Percentiles rank a stretch among this genome's conserved stretches.
Conservation (phyloP, 768 basidiomycete species). For the Rhizopogon sp. region DNA sequence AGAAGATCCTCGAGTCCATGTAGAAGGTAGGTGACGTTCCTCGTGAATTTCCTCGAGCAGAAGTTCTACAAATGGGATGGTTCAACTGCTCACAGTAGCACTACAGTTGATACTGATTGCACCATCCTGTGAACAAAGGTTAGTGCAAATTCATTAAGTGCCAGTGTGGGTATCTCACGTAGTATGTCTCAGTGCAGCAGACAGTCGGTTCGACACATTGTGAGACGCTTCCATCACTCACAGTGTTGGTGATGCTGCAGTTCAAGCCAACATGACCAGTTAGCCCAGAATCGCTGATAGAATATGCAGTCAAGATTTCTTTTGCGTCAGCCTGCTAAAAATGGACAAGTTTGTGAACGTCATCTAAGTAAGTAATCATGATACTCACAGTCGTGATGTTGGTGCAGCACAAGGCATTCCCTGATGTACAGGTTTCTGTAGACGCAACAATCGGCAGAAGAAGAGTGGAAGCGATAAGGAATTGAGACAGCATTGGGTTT, state of each 20-base stretch:
- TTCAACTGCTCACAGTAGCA: neutral
- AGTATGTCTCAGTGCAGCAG: neutral
- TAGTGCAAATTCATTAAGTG: neutral
- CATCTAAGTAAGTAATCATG: too few species aligned
- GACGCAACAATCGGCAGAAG: neutral
- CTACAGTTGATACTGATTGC: neutral
- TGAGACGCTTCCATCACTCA: neutral
- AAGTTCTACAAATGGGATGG: neutral
- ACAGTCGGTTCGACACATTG: neutral
- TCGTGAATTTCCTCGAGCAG: neutral
- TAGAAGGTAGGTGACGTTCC: neutral
- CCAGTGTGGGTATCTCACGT: slow-evolving; percentile 13
- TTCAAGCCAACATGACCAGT: neutral
- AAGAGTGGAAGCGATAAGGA: neutral
- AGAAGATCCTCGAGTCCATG: neutral
- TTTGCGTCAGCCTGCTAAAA: neutral
- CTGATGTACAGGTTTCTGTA: neutral
- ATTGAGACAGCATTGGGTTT: neutral
- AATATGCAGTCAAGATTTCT: neutral
- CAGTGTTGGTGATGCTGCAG: neutral
- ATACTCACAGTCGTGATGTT: neutral
- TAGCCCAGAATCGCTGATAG: neutral
- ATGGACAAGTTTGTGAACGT: too few species aligned
- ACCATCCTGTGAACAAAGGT: neutral
- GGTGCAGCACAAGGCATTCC: neutral